phyloP scores from a whole-genome alignment of 768 basidiomycete species.

The Cyclocybe aegerita region DNA sequence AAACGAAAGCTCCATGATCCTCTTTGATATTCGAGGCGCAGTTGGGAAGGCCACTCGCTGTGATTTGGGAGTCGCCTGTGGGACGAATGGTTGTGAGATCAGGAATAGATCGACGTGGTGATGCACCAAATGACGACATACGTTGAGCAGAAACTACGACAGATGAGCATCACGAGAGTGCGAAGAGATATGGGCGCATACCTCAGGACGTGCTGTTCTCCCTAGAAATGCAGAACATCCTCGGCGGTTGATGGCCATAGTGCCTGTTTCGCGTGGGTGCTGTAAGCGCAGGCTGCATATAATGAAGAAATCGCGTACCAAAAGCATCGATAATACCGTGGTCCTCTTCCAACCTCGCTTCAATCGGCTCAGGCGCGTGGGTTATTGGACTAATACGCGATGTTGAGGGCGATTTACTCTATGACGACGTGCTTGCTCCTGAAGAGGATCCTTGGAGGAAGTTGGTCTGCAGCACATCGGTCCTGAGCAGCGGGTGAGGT shows the following conservation, averaged over 20 bases:
- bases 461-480: constrained; percentile 19
- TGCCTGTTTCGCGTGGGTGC: constrained; percentile 7
- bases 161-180: constrained; percentile 4
- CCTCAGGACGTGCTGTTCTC: constrained; percentile 68
- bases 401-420: constrained; percentile 22
- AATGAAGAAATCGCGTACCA: constrained; percentile 18
- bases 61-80: constrained; percentile 6
- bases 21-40: constrained; percentile 8
- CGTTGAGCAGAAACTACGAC: constrained; percentile 55
- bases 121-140: constrained; percentile 21
- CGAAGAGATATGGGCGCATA: constrained; percentile 23
- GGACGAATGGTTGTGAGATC: not conserved
- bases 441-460: constrained; percentile 16
- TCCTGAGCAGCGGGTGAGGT: constrained; percentile 47
- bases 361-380: constrained; percentile 8
- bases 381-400: constrained; percentile 10
- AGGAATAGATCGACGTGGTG: not conserved
- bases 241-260: constrained; percentile 44
- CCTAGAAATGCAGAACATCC: constrained; percentile 62
- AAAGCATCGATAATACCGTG: constrained; percentile 39
- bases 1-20: constrained; percentile 6
- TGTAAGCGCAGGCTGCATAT: not conserved
- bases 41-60: not conserved
- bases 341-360: constrained; percentile 36
- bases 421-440: constrained; percentile 19